These are phyloP conservation scores for Aspergillus sp. DNA, from an alignment of 2,329 filamentous ascomycete genomes.

Conservation along the genomic window DNA sequence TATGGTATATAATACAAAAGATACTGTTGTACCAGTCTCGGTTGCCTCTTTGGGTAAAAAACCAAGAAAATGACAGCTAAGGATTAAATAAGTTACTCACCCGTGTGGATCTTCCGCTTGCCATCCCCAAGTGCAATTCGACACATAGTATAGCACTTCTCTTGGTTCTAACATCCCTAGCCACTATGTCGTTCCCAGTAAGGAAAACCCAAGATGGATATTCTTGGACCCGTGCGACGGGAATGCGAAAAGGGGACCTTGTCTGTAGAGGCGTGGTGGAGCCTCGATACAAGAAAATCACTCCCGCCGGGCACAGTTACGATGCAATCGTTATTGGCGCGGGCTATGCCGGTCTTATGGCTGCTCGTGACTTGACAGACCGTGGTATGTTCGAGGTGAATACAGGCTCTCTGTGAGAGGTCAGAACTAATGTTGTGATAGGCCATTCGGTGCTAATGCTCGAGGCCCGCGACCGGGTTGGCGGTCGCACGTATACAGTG, in stretches of 20 bases:
- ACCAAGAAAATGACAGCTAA: too few species aligned
- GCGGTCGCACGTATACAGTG: constrained; percentile 37
- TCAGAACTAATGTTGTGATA: background rate
- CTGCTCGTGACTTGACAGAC: constrained; percentile 32
- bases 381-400: background rate
- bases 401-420: background rate
- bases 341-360: constrained; percentile 35
- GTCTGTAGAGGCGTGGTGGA: constrained; percentile 8
- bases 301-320: constrained; percentile 10
- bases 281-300: constrained; percentile 1
- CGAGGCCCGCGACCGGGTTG: constrained; percentile 52
- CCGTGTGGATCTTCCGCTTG: background rate
- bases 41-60: constrained; percentile 5
- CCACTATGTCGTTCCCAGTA: background rate
- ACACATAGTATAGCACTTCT: too few species aligned
- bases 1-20: too few species aligned
- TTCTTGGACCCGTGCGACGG: background rate
- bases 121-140: background rate
- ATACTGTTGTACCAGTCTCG: background rate
- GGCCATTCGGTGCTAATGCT: constrained; percentile 36
- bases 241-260: background rate
- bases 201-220: constrained; percentile 3
- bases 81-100: background rate
- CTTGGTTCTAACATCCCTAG: background rate
- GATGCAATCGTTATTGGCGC: constrained; percentile 35